A percentile compares a stretch with the other conserved stretches of the same genome.
These are phyloP conservation scores for Odontarrhena argentea DNA, from an alignment of 345 rosid species.

Conservation along the genomic window DNA sequence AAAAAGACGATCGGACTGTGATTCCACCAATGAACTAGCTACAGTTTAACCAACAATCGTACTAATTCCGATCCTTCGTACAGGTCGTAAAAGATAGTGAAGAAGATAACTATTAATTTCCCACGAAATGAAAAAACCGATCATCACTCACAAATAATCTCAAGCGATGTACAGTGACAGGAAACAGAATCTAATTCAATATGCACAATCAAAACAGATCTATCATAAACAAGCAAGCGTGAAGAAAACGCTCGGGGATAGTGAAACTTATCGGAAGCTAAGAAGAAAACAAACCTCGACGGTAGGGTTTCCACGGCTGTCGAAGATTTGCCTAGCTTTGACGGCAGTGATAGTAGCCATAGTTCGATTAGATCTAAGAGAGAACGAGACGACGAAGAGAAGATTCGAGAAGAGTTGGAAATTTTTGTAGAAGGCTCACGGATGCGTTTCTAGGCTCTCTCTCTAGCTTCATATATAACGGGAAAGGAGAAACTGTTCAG, in stretches of 20 bases:
- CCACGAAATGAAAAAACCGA: background rate
- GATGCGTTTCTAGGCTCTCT: background rate
- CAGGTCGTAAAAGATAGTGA: background rate
- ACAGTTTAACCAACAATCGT: background rate
- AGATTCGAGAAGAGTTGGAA: background rate
- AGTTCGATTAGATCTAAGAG: background rate
- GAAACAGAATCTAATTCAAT: background rate
- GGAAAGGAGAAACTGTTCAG: constrained; percentile 3
- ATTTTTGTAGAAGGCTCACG: constrained; percentile 9
- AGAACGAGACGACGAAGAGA: background rate
- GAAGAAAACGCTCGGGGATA: background rate
- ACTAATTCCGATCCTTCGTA: background rate
- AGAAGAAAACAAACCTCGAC: constrained; percentile 66
- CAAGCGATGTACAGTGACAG: background rate
- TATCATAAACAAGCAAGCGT: background rate
- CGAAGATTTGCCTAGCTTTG: constrained; percentile 90
- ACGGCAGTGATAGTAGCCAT: constrained; percentile 66
- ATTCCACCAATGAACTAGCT: background rate
- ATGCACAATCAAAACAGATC: constrained; percentile 21
- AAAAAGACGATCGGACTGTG: background rate
- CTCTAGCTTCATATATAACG: constrained; percentile 23
- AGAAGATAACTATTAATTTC: background rate
- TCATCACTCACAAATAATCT: constrained; percentile 15
- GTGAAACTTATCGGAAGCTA: background rate
- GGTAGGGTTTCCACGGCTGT: constrained; percentile 98